These are phyloP conservation scores for Orbilia brochopaga DNA, from an alignment of 2,329 filamentous ascomycete genomes.

Conservation along the genomic window DNA sequence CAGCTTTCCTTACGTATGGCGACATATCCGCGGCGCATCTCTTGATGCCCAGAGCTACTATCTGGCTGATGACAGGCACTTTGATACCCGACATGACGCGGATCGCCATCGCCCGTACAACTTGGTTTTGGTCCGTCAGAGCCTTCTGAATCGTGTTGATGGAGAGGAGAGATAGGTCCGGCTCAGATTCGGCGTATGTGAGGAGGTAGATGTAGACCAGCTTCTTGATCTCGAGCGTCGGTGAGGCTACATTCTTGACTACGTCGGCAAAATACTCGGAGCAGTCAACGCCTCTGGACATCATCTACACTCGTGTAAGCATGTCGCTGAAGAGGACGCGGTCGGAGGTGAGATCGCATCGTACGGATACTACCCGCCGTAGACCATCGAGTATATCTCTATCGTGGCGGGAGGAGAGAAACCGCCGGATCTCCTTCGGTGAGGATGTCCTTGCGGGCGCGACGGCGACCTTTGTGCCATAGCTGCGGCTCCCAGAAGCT, in stretches of 20 bases:
- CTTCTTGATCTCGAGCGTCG: conserved; percentile 94
- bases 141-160: conserved; percentile 99
- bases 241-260: conserved; percentile 95
- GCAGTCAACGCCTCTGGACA: conserved; percentile 88
- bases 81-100: conserved; percentile 96
- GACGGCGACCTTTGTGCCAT: conserved; percentile 57
- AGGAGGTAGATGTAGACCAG: conserved; percentile 98
- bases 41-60: conserved; percentile 94
- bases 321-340: neutral
- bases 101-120: conserved; percentile 87
- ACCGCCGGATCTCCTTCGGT: conserved; percentile 86
- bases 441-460: conserved; percentile 71
- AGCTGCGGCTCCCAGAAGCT: conserved; percentile 66
- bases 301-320: conserved; percentile 70
- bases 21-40: conserved; percentile 93
- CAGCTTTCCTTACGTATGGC: conserved; percentile 87
- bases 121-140: conserved; percentile 86
- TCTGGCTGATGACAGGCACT: conserved; percentile 97
- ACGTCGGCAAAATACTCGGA: conserved; percentile 95
- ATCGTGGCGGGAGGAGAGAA: conserved; percentile 91
- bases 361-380: conserved; percentile 83
- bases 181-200: conserved; percentile 93
- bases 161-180: conserved; percentile 89
- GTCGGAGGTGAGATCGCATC: neutral
- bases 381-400: conserved; percentile 90